Percentiles rank a stretch among this genome's conserved stretches.
These are phyloP conservation scores for Phaeosphaeria sp. DNA, from an alignment of 2,329 filamentous ascomycete genomes.

Conservation along the genomic window DNA sequence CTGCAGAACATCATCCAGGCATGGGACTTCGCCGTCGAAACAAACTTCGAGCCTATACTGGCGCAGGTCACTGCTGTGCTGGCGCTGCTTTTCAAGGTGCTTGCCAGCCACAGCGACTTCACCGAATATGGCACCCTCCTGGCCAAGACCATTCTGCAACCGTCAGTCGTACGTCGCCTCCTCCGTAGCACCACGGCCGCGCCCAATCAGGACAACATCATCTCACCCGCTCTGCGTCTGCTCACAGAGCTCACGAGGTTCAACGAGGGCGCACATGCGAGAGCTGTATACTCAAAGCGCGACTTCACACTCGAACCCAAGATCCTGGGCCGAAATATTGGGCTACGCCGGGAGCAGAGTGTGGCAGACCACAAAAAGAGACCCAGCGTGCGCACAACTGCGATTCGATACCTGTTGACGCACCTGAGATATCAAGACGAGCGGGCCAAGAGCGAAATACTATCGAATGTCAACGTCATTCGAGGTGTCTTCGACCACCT, in stretches of 20 bases:
- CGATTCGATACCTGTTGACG: constrained; percentile 79
- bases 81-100: constrained; percentile 78
- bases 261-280: constrained; percentile 82
- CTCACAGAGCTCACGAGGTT: constrained; percentile 85
- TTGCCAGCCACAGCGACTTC: constrained; percentile 77
- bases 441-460: constrained; percentile 79
- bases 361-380: constrained; percentile 69
- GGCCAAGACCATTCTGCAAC: constrained; percentile 81
- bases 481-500: constrained; percentile 77
- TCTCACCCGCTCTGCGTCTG: constrained; percentile 85
- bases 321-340: constrained; percentile 79
- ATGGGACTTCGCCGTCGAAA: constrained; percentile 83
- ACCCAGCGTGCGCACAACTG: constrained; percentile 82
- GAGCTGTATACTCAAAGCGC: constrained; percentile 76
- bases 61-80: constrained; percentile 82
- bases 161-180: constrained; percentile 79
- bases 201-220: constrained; percentile 84
- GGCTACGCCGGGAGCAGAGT: constrained; percentile 63
- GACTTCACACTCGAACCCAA: constrained; percentile 75
- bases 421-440: constrained; percentile 79
- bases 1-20: constrained; percentile 83
- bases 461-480: constrained; percentile 75
- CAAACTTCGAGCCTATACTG: constrained; percentile 80
- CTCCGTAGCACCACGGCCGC: constrained; percentile 79
- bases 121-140: constrained; percentile 77